Percentiles rank a stretch among this genome's conserved stretches.
phyloP scores from a whole-genome alignment of 148 eudicot species.

The Fagopyrum homotropicum region DNA sequence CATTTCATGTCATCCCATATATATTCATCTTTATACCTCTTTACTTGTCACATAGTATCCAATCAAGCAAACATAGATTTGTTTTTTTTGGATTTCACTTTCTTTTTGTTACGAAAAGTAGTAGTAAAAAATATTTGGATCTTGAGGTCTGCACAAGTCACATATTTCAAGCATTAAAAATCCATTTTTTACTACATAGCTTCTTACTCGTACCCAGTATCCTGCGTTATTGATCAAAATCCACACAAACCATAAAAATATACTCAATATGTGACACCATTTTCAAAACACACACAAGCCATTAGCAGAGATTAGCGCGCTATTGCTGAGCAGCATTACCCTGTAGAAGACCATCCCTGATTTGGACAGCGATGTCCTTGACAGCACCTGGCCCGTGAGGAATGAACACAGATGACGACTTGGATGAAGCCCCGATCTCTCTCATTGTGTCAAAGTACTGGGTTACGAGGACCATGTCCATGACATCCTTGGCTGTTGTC shows the following conservation, averaged over 20 bases:
- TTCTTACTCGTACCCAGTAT: too few species aligned
- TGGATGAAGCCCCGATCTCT: slow-evolving; percentile 69
- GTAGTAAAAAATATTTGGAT: too few species aligned
- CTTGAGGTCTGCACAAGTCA: too few species aligned
- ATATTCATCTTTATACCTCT: too few species aligned
- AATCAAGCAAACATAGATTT: too few species aligned
- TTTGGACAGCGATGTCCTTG: slow-evolving; percentile 50
- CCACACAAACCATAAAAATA: not conserved
- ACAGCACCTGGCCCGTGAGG: slow-evolving; percentile 84
- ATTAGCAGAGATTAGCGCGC: not conserved
- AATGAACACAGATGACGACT: slow-evolving; percentile 59
- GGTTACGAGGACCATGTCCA: slow-evolving; percentile 72
- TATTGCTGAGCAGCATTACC: slow-evolving; percentile 22
- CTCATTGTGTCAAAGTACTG: slow-evolving; percentile 81
- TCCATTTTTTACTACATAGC: too few species aligned
- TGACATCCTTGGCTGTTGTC: slow-evolving; percentile 59
- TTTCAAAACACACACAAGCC: not conserved
- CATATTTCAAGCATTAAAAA: too few species aligned
- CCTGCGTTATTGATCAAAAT: too few species aligned
- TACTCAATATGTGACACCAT: not conserved
- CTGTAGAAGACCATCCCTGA: slow-evolving; percentile 70
- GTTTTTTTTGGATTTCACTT: too few species aligned
- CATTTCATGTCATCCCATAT: too few species aligned
- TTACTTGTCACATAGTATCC: too few species aligned
- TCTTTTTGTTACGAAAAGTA: too few species aligned